These are phyloP conservation scores for Durusdinium trenchii DNA, from an alignment of 73 alveolate species.

Conservation along the genomic window DNA sequence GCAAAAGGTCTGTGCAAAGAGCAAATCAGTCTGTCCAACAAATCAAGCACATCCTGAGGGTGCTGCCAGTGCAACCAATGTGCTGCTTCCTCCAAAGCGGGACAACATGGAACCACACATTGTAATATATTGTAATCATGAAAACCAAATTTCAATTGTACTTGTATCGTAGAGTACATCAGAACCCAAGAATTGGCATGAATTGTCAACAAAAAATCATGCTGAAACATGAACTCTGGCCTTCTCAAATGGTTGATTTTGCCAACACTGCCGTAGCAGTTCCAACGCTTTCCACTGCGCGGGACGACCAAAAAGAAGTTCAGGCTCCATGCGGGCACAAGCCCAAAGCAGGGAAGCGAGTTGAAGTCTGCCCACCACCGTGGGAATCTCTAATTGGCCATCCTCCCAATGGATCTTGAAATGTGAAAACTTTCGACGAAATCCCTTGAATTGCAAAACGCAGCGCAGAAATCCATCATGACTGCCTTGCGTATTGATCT, in stretches of 20 bases:
- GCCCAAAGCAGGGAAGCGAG: conserved; percentile 62
- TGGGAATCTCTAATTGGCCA: conserved; percentile 2
- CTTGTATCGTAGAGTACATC: no score
- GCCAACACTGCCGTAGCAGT: conserved; percentile 61
- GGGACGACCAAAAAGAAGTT: conserved; percentile 51
- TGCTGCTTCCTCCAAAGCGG: not conserved
- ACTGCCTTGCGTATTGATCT: not conserved
- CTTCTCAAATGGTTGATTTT: conserved; percentile 31
- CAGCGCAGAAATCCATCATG: not conserved
- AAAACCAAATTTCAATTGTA: no score
- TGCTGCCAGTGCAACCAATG: conserved; percentile 24
- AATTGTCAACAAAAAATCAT: not conserved
- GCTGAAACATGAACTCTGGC: not conserved
- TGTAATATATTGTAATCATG: no score
- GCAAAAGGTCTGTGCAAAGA: not conserved
- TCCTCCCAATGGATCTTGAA: conserved; percentile 79
- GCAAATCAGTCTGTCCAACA: not conserved
- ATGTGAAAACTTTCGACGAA: conserved; percentile 10
- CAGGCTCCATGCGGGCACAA: conserved; percentile 38
- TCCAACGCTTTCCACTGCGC: conserved; percentile 52
- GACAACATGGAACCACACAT: no score
- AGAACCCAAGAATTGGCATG: no score
- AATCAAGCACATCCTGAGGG: not conserved
- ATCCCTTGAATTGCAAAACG: not conserved
- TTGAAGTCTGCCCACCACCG: conserved; percentile 18